phyloP scores from a whole-genome alignment of 495 filamentous ascomycete genomes.

The Xylaria acuta region DNA sequence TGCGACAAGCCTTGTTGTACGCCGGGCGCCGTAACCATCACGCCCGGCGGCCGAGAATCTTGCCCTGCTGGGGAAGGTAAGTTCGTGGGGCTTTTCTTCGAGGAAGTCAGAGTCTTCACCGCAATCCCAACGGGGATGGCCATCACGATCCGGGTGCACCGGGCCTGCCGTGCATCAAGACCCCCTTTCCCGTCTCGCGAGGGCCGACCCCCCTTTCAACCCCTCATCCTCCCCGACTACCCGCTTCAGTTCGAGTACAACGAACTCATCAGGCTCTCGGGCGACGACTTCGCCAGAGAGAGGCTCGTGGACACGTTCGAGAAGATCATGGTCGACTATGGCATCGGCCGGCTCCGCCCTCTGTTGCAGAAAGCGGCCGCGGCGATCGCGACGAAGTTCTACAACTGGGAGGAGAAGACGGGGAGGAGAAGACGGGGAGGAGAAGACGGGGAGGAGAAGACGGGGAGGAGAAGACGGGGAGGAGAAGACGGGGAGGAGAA shows the following conservation, averaged over 20 bases:
- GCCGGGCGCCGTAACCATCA: background rate
- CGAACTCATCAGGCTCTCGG: background rate
- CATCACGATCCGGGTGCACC: conserved; percentile 21
- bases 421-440: conserved; percentile 1
- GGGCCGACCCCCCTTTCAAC: conserved; percentile 10
- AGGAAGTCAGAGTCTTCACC: conserved; percentile 11
- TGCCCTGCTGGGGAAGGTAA: background rate
- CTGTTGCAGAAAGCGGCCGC: conserved; percentile 9
- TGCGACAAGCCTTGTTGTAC: conserved; percentile 14
- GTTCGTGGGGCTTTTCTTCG: conserved; percentile 6
- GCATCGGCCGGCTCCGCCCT: conserved; percentile 16
- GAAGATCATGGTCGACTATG: conserved; percentile 22
- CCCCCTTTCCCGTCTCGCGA: conserved; percentile 3
- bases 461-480: conserved; percentile 8
- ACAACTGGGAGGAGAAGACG: background rate
- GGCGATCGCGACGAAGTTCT: background rate
- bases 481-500: background rate
- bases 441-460: background rate
- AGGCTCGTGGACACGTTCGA: conserved; percentile 9
- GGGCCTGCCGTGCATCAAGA: conserved; percentile 12
- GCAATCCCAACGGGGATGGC: background rate
- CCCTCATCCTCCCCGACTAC: conserved; percentile 12
- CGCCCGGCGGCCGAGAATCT: background rate
- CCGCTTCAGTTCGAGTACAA: conserved; percentile 19
- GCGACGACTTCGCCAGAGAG: conserved; percentile 6